Conservation (phyloP, 257 asterid species). For the Nicotiana sylvestris region DNA sequence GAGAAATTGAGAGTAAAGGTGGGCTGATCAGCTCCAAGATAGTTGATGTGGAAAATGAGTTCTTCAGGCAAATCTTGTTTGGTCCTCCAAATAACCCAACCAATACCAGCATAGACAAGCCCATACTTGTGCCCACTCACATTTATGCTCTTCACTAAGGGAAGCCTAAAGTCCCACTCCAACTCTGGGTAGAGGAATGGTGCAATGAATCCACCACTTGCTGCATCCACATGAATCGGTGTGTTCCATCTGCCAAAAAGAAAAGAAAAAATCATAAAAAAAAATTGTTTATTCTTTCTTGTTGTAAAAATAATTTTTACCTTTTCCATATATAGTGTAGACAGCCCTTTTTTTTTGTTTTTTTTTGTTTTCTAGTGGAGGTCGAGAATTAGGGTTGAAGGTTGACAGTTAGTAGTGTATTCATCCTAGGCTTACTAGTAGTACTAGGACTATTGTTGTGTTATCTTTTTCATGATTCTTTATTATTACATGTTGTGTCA, state of each 20-base stretch:
- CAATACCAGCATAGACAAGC: conserved; percentile 37
- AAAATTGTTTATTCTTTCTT: not conserved
- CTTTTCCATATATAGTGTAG: not conserved
- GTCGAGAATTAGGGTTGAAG: too few species aligned
- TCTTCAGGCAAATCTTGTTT: conserved; percentile 33
- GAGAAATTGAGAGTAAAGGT: conserved; percentile 39
- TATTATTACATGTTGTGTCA: too few species aligned
- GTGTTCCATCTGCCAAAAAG: conserved; percentile 29
- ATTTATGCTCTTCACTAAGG: conserved; percentile 37
- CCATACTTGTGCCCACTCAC: conserved; percentile 40
- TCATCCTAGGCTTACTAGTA: too few species aligned
- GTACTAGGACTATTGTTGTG: too few species aligned
- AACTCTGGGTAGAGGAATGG: conserved; percentile 33
- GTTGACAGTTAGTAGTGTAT: too few species aligned
- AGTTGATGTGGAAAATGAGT: conserved; percentile 35
- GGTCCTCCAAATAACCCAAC: conserved; percentile 38
- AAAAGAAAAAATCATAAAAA: not conserved
- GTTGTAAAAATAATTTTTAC: not conserved
- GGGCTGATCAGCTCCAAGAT: conserved; percentile 39
- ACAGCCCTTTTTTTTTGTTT: not conserved
- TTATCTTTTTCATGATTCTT: too few species aligned
- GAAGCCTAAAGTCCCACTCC: conserved; percentile 38
- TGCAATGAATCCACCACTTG: conserved; percentile 39
- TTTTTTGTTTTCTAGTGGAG: too few species aligned
- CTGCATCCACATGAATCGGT: conserved; percentile 42